Base-by-base conservation (phyloP, 75 land plant species). In the Ceratopteris richardii region DNA sequence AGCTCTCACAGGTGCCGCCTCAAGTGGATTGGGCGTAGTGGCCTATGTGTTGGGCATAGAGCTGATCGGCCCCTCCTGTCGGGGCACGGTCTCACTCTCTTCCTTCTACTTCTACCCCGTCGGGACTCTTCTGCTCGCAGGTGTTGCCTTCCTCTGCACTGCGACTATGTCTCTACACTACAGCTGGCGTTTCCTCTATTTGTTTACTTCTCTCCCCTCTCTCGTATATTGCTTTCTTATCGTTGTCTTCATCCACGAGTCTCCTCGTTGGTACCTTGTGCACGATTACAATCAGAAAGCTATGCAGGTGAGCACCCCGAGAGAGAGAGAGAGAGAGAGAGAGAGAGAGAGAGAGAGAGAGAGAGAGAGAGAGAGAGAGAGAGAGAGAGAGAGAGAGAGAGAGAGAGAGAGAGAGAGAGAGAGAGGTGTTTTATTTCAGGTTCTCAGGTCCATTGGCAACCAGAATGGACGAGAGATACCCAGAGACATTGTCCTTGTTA, bases 201-300 rank as follows among this genome's bases (percentile, higher is more conserved):
- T 84, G 14, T 70, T 60, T 55, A 74, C 69, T 2, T 80, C 80
- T 0, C 0, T 74, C 16, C 84, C 84, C 29, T 31, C 75, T 3
- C 22, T 84, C 12, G 14, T 64, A 57, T 84, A 80, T 57, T 60
- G 64, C 47, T 10, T 71, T 3, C 1, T 68, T 21, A 58, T 74
- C 31, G 54, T 57, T 9, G 58, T 67, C 29, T 50, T 77, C n/a
- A 63, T 74, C 18, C 51, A 21, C 11, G 87, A 84, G 47, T 84
- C 87, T 10, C 87, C 87, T 0, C 47, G 78, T 24, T 82, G 86
- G 86, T 76, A 75, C 41, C 56, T 80, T 18, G 60, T 83, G 14
- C 60, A 57, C 18, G 80, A 77, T 6, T 29, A 51, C 0, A 31
- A 55, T 10, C 56, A 63, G 7, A 71, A 76, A 27, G 84, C 83